phyloP scores from a whole-genome alignment of 306 rosid genomes.

The Senna siamea region DNA sequence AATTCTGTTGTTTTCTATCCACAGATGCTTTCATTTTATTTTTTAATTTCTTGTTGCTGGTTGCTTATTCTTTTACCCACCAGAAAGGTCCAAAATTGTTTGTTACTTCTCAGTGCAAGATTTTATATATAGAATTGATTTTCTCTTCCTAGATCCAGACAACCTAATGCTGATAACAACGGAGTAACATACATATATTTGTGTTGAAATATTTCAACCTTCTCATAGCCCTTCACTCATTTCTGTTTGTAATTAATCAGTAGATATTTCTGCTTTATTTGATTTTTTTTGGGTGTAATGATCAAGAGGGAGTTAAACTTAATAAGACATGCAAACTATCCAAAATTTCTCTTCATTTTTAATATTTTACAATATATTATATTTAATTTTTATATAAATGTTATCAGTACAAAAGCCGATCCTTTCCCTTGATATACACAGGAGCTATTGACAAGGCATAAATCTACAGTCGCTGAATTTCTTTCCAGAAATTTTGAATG shows the following conservation, averaged over 20 bases:
- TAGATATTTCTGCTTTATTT: too few species aligned
- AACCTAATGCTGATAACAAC: background rate
- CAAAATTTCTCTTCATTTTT: background rate
- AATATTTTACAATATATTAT: background rate
- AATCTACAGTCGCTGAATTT: conserved; percentile 79
- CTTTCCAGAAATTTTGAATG: conserved; percentile 78
- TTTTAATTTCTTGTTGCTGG: background rate
- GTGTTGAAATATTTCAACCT: background rate
- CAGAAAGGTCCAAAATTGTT: background rate
- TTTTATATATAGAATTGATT: background rate
- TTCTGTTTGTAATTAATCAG: too few species aligned
- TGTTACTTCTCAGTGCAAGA: background rate
- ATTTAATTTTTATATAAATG: conserved; percentile 3
- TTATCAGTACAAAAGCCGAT: conserved; percentile 13
- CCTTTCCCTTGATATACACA: conserved; percentile 37
- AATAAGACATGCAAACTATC: background rate
- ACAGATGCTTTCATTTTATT: background rate
- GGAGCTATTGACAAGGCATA: conserved; percentile 94
- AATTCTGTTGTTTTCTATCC: background rate
- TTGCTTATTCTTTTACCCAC: background rate
- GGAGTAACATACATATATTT: background rate
- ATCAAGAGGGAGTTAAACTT: background rate
- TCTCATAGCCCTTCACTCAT: background rate
- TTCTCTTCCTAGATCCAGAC: background rate
- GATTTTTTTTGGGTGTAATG: too few species aligned